Percentiles rank a stretch among this genome's conserved stretches.
Conservation (phyloP, 2,329 filamentous ascomycete species). For the Fulvia fulva region DNA sequence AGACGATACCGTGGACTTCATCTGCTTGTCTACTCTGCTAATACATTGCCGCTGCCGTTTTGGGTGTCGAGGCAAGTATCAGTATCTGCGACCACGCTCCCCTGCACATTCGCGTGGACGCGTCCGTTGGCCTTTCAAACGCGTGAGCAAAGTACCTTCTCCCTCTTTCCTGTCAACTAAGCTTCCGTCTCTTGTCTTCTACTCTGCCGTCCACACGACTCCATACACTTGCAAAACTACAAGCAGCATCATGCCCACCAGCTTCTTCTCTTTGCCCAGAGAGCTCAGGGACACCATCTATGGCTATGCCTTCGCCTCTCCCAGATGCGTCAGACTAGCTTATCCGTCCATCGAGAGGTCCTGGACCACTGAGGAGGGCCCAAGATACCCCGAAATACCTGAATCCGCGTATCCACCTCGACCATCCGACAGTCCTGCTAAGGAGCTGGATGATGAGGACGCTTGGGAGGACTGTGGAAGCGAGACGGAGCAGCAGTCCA, state of each 20-base stretch:
- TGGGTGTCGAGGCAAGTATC: too few relatives aligned
- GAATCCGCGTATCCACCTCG: neutral
- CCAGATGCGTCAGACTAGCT: neutral
- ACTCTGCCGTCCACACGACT: neutral
- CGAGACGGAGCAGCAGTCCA: neutral
- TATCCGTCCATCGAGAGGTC: neutral
- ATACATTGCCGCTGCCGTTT: too few relatives aligned
- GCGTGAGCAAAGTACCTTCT: neutral
- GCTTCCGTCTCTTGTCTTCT: neutral
- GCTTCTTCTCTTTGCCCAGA: neutral
- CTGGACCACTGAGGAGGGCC: neutral
- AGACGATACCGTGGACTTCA: too few relatives aligned
- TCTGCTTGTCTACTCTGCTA: neutral
- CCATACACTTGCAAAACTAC: too few relatives aligned
- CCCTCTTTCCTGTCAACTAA: neutral
- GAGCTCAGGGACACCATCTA: neutral
- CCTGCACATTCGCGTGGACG: neutral
- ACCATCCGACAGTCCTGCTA: neutral
- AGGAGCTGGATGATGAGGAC: neutral
- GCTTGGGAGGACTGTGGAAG: neutral
- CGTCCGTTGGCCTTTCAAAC: constrained; percentile 17
- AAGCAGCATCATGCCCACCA: neutral
- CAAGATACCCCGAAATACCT: neutral
- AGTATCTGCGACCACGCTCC: neutral
- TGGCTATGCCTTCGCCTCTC: neutral